phyloP scores from a whole-genome alignment of 108 stramenopile genomes.

The Cyclostephanos tholiformis region DNA sequence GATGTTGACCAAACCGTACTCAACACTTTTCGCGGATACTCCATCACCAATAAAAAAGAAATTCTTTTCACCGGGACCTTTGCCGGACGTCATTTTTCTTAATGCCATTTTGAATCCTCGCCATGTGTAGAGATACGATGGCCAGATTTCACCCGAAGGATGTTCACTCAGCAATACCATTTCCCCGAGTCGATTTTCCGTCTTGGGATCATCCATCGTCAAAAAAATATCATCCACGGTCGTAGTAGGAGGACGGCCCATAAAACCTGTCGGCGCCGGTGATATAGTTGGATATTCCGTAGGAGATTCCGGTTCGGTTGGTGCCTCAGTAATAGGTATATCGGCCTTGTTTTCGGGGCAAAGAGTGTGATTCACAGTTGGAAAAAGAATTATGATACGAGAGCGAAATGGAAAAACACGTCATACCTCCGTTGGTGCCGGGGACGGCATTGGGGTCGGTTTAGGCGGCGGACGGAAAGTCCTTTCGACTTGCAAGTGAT shows the following conservation, averaged over 20 bases:
- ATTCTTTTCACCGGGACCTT: slow-evolving; percentile 41
- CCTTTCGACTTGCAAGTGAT: slow-evolving; percentile 24
- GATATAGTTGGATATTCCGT: slow-evolving; percentile 28
- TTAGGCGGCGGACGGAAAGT: slow-evolving; percentile 33
- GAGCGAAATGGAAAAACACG: neutral
- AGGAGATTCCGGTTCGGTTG: neutral
- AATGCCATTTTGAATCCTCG: slow-evolving; percentile 29
- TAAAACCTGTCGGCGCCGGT: slow-evolving; percentile 23
- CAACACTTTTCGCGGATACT: slow-evolving; percentile 15
- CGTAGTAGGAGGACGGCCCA: slow-evolving; percentile 23
- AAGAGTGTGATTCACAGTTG: neutral
- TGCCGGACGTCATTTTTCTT: slow-evolving; percentile 36
- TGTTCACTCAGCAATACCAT: slow-evolving; percentile 27
- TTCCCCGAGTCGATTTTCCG: slow-evolving; percentile 17
- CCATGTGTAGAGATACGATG: slow-evolving; percentile 44
- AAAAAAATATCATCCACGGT: slow-evolving; percentile 16
- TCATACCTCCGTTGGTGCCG: slow-evolving; percentile 19
- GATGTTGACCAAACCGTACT: too few relatives aligned
- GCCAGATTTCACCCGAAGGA: slow-evolving; percentile 30
- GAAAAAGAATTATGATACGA: neutral
- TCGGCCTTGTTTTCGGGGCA: too few relatives aligned
- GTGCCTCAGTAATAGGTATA: slow-evolving; percentile 25
- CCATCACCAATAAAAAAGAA: slow-evolving; percentile 48
- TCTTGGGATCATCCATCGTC: slow-evolving; percentile 4
- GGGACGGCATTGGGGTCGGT: slow-evolving; percentile 36